Evolutionary conservation across 1,284 basidiomycete genomes (phyloP).

Genomic region (Apiotrichum brassicae): DNA sequence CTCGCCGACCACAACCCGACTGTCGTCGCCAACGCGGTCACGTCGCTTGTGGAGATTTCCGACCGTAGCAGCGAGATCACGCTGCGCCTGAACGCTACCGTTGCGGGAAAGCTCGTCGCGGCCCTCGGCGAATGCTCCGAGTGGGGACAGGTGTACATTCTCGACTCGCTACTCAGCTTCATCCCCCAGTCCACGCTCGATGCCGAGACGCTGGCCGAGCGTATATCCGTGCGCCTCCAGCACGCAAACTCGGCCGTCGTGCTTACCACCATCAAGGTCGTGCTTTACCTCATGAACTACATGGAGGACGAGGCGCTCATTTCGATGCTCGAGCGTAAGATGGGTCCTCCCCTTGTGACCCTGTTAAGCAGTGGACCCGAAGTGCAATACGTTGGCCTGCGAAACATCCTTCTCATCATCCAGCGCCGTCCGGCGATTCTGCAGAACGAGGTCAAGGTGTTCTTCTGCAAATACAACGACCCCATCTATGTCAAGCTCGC

Average conservation of each 20-base stretch:
- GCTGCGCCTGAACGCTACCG: conserved; percentile 46
- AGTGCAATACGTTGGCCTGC: conserved; percentile 92
- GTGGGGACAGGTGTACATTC: conserved; percentile 98
- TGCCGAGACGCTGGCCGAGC: conserved; percentile 88
- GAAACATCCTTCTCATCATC: conserved; percentile 92
- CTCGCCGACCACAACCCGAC: conserved; percentile 91
- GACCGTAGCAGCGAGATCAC: conserved; percentile 53
- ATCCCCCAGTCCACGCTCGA: conserved; percentile 82
- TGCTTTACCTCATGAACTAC: conserved; percentile 98
- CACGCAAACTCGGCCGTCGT: conserved; percentile 94
- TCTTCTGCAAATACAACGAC: conserved; percentile 99
- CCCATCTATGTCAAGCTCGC: conserved; percentile 97
- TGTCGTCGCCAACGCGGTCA: conserved; percentile 95
- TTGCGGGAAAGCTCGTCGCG: conserved; percentile 69
- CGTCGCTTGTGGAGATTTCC: conserved; percentile 82
- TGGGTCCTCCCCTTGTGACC: conserved; percentile 76
- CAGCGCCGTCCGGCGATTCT: conserved; percentile 87
- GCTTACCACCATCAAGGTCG: conserved; percentile 86
- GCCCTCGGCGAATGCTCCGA: conserved; percentile 97
- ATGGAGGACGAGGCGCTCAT: conserved; percentile 84
- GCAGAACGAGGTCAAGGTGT: conserved; percentile 93
- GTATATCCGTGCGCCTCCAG: conserved; percentile 85
- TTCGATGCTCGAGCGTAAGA: conserved; percentile 87
- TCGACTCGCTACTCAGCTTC: conserved; percentile 88
- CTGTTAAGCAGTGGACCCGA: conserved; percentile 57